Base-by-base conservation (phyloP, 1,139 yeast genomes). In the Williopsis jadinii region DNA sequence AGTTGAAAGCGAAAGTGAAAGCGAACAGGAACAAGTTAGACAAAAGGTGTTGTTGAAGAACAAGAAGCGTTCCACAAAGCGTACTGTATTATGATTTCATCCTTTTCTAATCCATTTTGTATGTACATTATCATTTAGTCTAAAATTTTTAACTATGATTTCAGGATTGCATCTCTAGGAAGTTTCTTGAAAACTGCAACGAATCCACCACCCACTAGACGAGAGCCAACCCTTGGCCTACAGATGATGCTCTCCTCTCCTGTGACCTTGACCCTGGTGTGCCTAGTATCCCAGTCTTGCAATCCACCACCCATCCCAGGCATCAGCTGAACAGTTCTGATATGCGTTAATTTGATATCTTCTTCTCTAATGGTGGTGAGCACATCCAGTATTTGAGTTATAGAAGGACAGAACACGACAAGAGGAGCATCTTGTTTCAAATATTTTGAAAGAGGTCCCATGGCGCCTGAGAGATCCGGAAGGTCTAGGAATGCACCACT, bases 21-120 rank as follows among this genome's bases (percentile, higher is more conserved):
- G 68, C 49, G 67, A 62, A 48, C 49, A 53, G 49, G 72, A 70
- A 59, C 63, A 64, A 49, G 72, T 72, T 53, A 78, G 78, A 61
- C 85, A 82, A 64, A 82, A 84, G 80, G 80, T 88, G 41, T 67
- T 86, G 58, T 75, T 88, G 62, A 80, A 77, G 63, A 82, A 83
- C 77, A 84, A 80, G 70, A 79, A 78, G 64, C 58, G 57, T 45
- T 35, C 50, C 9, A 47, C 41, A 44, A 44, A 52, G 50, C 51
- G 57, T 52, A 12, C 44, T 45, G 41, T 46, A 12, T 31, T 46
- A 28, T 41, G 19, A 29, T 11, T 14, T 4, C 12, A 15, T 11
- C 31, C 32, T 35, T 34, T 30, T 30, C 15, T 14, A 28, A 41
- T 38, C 12, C 32, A 26, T 28, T 35, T 14, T 31, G 13, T n/a